Conservation (phyloP, 805 yeast genomes). For the Torulaspora delbrueckii region DNA sequence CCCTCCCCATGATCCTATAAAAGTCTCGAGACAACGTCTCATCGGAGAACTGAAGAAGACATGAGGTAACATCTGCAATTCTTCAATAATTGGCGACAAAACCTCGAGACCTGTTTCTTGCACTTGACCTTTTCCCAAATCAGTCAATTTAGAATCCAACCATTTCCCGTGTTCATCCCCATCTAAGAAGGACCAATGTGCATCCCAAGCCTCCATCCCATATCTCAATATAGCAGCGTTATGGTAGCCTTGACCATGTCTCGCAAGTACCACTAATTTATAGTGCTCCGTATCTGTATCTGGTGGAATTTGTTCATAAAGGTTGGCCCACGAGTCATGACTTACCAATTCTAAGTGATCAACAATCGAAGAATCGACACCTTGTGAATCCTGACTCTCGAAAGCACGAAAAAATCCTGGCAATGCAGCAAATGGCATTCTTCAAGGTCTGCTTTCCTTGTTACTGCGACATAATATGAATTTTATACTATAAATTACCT, state of each 20-base stretch:
- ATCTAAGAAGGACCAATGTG: conserved; percentile 46
- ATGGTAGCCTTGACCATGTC: conserved; percentile 71
- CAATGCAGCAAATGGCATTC: conserved; percentile 15
- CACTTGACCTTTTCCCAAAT: conserved; percentile 53
- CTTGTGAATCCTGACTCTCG: conserved; percentile 2
- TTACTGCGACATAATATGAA: background rate
- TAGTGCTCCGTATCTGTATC: conserved; percentile 20
- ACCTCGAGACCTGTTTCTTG: conserved; percentile 36
- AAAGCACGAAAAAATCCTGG: conserved; percentile 29
- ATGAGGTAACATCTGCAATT: conserved; percentile 54
- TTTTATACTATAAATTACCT: conserved; percentile 4
- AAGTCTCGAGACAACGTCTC: conserved; percentile 58
- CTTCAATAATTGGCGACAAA: conserved; percentile 20
- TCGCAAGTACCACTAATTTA: conserved; percentile 28
- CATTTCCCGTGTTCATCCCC: conserved; percentile 53
- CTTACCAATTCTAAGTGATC: conserved; percentile 19
- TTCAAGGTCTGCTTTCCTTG: background rate
- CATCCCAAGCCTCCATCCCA: conserved; percentile 55
- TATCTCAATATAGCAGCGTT: conserved; percentile 51
- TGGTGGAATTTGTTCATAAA: conserved; percentile 20
- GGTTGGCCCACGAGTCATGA: conserved; percentile 20
- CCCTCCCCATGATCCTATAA: conserved; percentile 52
- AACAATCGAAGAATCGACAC: conserved; percentile 16
- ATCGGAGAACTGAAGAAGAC: conserved; percentile 58
- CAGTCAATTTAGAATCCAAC: conserved; percentile 52